Base-by-base conservation (phyloP, 129 eudicot genomes). In the Erigeron canadensis region DNA sequence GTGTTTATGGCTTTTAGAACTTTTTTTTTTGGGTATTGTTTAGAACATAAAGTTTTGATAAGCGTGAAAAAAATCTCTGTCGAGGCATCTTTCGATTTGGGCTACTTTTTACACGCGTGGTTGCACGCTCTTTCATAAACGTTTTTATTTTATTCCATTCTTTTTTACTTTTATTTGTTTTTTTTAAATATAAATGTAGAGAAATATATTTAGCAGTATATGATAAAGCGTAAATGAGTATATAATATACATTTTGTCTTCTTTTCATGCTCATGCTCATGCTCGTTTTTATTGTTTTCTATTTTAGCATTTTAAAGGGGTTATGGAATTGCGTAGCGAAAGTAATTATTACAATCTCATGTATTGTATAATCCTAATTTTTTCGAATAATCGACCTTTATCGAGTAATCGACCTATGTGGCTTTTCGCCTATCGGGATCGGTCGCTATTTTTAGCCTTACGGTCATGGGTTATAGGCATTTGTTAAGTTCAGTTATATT, bases 81-180 rank as follows among this genome's bases (percentile, higher is more conserved):
- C 82, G 77, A 78, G 77, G 82, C 82, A 78, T 78, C 82, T 78
- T 71, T 77, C 71, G 72, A 70, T 62, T 70, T 62, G 70, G 75
- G 48, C 51, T 71, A 71, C 82, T 78, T 78, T 78, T 78, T 71
- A 71, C 82, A 78, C 73, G 82, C 82, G 82, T 78, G 82, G 77
- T 55, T 64, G 81, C 82, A 78, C 82, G 46, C 82, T 78, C 82
- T 71, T 78, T 72, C 75, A 77, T 77, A 48, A 28, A 28, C 34
- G 3, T 28, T 28, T 28, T 28, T 28, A 28, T 28, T 28, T 28
- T 28, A 28, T 28, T 28, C 34, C 10, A 53, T 48, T 59, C 45
- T 75, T 47, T 28, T 46, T 10, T 41, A 37, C 39, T 68, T 43
- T 34, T 12, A 37, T 66, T 75, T n/a, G 23, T 21, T 22, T 43